Evolutionary conservation across 1,139 yeast species (phyloP).

Genomic region (Yarrowia galli): DNA sequence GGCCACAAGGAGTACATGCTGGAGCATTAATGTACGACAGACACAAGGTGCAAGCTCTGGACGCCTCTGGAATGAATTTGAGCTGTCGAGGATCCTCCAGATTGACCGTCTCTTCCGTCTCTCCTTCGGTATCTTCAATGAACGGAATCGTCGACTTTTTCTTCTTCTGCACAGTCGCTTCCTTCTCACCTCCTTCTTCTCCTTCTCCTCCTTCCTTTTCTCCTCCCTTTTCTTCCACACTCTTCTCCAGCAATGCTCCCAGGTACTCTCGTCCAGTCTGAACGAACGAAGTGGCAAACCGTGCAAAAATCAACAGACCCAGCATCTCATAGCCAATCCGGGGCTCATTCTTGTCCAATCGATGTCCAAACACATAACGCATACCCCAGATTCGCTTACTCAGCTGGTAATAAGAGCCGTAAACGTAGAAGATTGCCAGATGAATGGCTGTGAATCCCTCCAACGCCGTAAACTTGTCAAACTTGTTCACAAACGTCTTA

Average conservation of each 20-base stretch:
- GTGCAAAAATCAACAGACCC: conserved; percentile 73
- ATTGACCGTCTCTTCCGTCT: conserved; percentile 51
- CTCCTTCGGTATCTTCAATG: conserved; percentile 10
- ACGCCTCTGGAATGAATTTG: conserved; percentile 72
- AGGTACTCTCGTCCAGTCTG: conserved; percentile 21
- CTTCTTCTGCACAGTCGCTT: neutral
- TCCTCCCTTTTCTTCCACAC: conserved; percentile 29
- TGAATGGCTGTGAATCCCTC: conserved; percentile 60
- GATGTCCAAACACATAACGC: conserved; percentile 61
- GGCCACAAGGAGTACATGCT: conserved; percentile 89
- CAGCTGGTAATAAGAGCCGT: conserved; percentile 79
- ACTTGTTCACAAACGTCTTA: conserved; percentile 19
- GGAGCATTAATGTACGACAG: conserved; percentile 82
- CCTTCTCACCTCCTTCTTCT: conserved; percentile 17
- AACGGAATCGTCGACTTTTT: conserved; percentile 12
- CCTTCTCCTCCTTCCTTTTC: conserved; percentile 33
- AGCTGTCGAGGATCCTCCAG: conserved; percentile 64
- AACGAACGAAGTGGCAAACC: conserved; percentile 58
- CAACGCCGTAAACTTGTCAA: conserved; percentile 41
- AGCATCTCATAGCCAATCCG: conserved; percentile 75
- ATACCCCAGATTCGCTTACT: conserved; percentile 80
- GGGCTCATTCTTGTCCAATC: conserved; percentile 45
- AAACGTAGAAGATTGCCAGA: conserved; percentile 79
- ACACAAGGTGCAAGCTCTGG: conserved; percentile 85
- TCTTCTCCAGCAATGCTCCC: conserved; percentile 12